Evolutionary conservation across 192 early-diverging fungal genomes (phyloP).

Genomic region (Phlyctochytrium planicorne): DNA sequence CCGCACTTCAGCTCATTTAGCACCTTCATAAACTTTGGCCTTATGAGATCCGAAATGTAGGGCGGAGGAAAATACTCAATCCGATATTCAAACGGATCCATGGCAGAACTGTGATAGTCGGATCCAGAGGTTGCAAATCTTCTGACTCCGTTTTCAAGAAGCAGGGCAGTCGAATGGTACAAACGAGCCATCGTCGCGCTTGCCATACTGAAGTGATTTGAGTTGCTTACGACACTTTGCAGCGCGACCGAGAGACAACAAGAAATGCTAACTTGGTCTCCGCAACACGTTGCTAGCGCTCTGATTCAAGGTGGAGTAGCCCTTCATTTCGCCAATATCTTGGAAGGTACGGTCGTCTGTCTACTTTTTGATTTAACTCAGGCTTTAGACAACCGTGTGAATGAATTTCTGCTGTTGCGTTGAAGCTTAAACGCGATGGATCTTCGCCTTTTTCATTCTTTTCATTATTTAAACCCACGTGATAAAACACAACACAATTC

Average conservation of each 20-base stretch:
- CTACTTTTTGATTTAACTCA: constrained; percentile 8
- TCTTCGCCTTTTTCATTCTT: no score
- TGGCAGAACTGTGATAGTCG: constrained; percentile 12
- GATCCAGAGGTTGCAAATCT: constrained; percentile 2
- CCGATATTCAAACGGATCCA: constrained; percentile 14
- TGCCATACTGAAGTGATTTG: constrained; percentile 3
- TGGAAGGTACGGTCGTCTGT: constrained; percentile 5
- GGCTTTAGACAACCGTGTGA: neutral
- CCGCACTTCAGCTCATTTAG: constrained; percentile 1
- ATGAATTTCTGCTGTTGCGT: no score
- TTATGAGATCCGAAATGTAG: neutral
- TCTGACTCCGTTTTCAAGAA: constrained; percentile 4
- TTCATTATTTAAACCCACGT: no score
- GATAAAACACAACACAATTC: constrained; percentile 70
- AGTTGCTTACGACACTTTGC: constrained; percentile 10
- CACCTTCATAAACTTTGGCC: neutral
- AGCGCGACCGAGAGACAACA: no score
- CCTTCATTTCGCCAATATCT: no score
- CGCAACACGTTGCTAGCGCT: neutral
- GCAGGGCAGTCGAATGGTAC: constrained; percentile 28
- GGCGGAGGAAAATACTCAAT: constrained; percentile 10
- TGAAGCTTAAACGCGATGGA: no score
- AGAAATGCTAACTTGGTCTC: no score
- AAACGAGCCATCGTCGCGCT: constrained; percentile 25
- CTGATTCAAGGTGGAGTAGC: neutral